Evolutionary conservation across 2,329 filamentous ascomycete genomes (phyloP), one percentile per base, ranked within the genome.

Genomic region (Diplodia corticola): DNA sequence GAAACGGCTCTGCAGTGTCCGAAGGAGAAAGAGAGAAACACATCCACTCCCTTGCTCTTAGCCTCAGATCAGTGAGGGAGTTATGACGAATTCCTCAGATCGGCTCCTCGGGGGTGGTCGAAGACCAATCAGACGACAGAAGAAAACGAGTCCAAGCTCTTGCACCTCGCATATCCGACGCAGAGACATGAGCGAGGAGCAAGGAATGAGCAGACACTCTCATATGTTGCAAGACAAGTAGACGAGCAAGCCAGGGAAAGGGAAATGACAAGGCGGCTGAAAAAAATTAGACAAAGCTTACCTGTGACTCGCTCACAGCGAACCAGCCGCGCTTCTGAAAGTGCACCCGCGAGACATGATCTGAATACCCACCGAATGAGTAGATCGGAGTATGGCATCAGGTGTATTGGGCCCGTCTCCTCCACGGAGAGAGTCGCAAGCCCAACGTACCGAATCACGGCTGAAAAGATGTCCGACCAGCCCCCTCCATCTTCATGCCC

Each of bases 1-100:
- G 51, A 61, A 49, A 30, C 57, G 57, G 57, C 20, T 46, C 44
- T 46, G 40, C 24, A 9, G 57, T 17, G 57, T 61, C 57, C 57
- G 57, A 28, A 26, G 24, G 44, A 26, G 24, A 15, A 24, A 17
- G 54, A 10, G n/a, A 37, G 35, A 17, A 59, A 30, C 15, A 59
- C 3, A 15, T 44, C 37, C 55, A 37, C 10, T 44, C 15, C 15
- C 37, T 28, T 28, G 9, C 4, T 46, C 30, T 28, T 46, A 24
- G 4, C 22, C 1, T 33, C 22, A 28, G 5, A 44, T 57, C 53
- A 9, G 10, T 26, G 50, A 53, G 40, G 20, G 17, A 7, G 10
- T n/a, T 20, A 44, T 44, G 40, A 44, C 40, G 40, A 44, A 44
- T 44, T n/a, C 5, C 17, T 7, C 40, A 44, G 40, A 44, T n/a